Evolutionary conservation across 306 rosid species (phyloP).

Genomic region (Pyrus betulifolia): DNA sequence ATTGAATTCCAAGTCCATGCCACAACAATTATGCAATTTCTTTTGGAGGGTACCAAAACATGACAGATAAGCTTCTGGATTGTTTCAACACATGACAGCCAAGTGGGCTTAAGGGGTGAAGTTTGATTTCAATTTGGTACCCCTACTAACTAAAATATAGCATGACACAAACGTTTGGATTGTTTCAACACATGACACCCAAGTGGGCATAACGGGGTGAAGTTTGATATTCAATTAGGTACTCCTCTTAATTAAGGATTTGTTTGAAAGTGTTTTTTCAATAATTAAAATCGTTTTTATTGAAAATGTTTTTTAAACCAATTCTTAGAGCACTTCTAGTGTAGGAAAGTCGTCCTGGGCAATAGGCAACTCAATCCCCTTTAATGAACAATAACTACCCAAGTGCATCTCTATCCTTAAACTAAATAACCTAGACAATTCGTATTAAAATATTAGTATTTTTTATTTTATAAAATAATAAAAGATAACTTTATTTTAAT

Average conservation of each 20-base stretch:
- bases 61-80: neutral
- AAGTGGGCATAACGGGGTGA: neutral
- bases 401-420: no score
- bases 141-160: neutral
- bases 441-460: no score
- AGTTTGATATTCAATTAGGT: neutral
- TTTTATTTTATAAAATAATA: no score
- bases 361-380: no score
- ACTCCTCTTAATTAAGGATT: neutral
- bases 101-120: neutral
- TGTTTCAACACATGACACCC: neutral
- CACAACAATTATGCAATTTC: neutral
- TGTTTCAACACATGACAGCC: neutral
- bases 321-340: no score
- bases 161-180: neutral
- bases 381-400: no score
- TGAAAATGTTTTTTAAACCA: no score
- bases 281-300: no score
- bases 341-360: no score
- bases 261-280: no score
- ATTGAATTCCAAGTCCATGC: neutral
- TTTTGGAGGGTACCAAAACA: neutral
- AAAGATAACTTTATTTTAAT: no score
- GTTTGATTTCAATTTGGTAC: neutral
- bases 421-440: no score